Evolutionary conservation across 2,329 filamentous ascomycete species (phyloP).

Genomic region (Aureobasidium vineae): DNA sequence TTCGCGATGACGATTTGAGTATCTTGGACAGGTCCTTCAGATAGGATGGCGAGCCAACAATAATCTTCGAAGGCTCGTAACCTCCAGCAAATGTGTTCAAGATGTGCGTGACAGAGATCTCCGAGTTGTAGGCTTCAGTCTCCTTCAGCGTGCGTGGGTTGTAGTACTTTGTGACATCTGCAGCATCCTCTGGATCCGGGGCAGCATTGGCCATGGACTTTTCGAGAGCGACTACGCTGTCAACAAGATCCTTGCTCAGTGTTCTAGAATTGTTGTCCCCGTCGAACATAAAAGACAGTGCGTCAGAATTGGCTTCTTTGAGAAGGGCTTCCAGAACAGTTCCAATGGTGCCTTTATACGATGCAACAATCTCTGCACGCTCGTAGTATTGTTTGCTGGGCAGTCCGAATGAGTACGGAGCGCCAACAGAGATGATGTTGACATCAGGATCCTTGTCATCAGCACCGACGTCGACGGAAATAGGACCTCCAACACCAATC

Average conservation of each 20-base stretch:
- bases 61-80: constrained; percentile 47
- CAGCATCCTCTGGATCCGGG: constrained; percentile 57
- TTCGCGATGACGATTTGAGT: constrained; percentile 53
- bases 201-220: constrained; percentile 51
- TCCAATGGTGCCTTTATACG: constrained; percentile 51
- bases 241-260: constrained; percentile 49
- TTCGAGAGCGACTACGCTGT: constrained; percentile 20
- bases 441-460: constrained; percentile 57
- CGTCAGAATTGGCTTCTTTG: constrained; percentile 35
- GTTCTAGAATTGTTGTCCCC: constrained; percentile 35
- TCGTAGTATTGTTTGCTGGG: constrained; percentile 62
- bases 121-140: constrained; percentile 44
- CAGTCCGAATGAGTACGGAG: constrained; percentile 54
- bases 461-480: constrained; percentile 33
- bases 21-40: constrained; percentile 58
- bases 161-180: constrained; percentile 66
- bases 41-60: constrained; percentile 61
- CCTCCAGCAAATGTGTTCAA: constrained; percentile 12
- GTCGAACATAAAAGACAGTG: not conserved
- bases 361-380: constrained; percentile 52
- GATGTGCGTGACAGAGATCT: constrained; percentile 44
- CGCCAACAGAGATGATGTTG: constrained; percentile 49
- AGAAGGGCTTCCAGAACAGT: constrained; percentile 42
- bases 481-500: constrained; percentile 8
- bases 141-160: constrained; percentile 61